Evolutionary conservation across 257 asterid species (phyloP).

Genomic region (Nemophila menziesii): DNA sequence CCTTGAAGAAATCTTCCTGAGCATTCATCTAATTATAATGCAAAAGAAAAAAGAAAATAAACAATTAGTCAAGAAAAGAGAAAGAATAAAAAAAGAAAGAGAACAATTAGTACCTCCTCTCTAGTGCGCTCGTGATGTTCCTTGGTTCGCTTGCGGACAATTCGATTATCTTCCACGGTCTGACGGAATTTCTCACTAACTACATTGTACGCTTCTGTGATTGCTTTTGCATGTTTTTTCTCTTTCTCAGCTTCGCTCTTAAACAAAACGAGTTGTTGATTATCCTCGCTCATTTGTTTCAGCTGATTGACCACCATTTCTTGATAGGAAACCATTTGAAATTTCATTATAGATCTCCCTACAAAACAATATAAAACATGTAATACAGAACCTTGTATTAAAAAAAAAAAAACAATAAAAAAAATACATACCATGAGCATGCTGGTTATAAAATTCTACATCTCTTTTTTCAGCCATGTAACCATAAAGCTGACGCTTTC

Average conservation of each 20-base stretch:
- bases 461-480: conserved; percentile 29
- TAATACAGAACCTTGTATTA: conserved; percentile 1
- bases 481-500: conserved; percentile 25
- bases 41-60: conserved; percentile 9
- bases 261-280: conserved; percentile 40
- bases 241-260: conserved; percentile 36
- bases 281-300: conserved; percentile 55
- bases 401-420: conserved; percentile 5
- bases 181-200: conserved; percentile 31
- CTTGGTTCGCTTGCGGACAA: conserved; percentile 33
- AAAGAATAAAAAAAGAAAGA: conserved; percentile 4
- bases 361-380: conserved; percentile 4
- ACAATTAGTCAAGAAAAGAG: conserved; percentile 1
- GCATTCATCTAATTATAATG: conserved; percentile 47
- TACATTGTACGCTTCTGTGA: conserved; percentile 21
- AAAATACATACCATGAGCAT: conserved; percentile 20
- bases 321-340: conserved; percentile 37
- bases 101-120: conserved; percentile 46
- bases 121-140: conserved; percentile 44
- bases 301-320: conserved; percentile 68
- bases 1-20: conserved; percentile 42
- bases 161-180: conserved; percentile 30
- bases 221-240: conserved; percentile 37
- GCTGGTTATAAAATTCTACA: conserved; percentile 21
- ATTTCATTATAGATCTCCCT: conserved; percentile 60